Evolutionary conservation across 768 basidiomycete species (phyloP), one percentile per base, ranked within the genome.

Genomic region (Agaricus subrufescens): DNA sequence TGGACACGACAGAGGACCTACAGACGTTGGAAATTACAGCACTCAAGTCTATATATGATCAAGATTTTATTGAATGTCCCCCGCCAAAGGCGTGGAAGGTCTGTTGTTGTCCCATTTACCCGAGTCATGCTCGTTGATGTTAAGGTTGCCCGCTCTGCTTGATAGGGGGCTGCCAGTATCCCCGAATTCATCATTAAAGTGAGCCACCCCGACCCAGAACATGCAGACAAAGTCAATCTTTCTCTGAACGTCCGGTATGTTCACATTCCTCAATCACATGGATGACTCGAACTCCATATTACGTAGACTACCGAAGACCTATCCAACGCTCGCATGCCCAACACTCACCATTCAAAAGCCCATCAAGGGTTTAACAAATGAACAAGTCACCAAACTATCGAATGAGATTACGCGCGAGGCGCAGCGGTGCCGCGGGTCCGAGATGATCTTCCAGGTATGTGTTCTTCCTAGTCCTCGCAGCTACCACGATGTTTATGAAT

Each of bases 21-120:
- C 80, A 83, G 67, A 67, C 75, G 54, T 63, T 72, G 62, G 91
- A 94, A 77, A 87, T 93, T 59, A 87, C 85, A 48, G 88, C 84
- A 30, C 76, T 93, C 59, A 81, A 83, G 67, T 86, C 89, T 58
- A 94, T 93, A 58, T 93, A 88, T 72, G 86, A 78, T 61, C 81
- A 87, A 59, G 85, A 92, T 64, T 92, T 90, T 64, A 77, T 84
- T 26, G 81, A 87, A 63, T 80, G 79, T 53, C 86, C 85, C 23
- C 84, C 89, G 14, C 86, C 87, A 31, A 90, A 83, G 65, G 91
- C 82, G 50, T 94, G 91, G 91, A 92, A 91, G 80, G 90, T 89
- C 71, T 67, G 8, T 46, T 37, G 26, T n/a, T 46, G 29, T 45
- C 37, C n/a, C 30, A 19, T 19, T 19, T 30, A 46, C 6, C 43